Conservation (phyloP, 2,329 filamentous ascomycete species). For the Akanthomyces muscarius region DNA sequence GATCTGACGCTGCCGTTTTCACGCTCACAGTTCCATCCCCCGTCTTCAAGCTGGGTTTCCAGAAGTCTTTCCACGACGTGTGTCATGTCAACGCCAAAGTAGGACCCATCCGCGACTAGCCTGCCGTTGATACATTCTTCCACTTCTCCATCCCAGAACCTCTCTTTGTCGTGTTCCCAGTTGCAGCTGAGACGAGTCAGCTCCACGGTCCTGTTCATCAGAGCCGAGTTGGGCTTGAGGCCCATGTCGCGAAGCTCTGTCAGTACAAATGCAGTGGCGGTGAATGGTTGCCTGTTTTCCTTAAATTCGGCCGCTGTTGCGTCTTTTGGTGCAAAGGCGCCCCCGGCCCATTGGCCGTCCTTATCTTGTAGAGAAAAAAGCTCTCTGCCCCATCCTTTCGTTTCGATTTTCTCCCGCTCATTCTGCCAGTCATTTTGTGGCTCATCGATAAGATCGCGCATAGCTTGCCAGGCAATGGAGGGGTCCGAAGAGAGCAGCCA, state of each 20-base stretch:
- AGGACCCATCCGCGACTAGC: slow-evolving; percentile 16
- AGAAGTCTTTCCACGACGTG: slow-evolving; percentile 17
- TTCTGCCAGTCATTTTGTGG: neutral
- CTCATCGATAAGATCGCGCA: slow-evolving; percentile 1
- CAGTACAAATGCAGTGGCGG: neutral
- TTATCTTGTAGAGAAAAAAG: slow-evolving; percentile 5
- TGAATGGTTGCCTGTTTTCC: slow-evolving; percentile 9
- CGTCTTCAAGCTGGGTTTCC: slow-evolving; percentile 16
- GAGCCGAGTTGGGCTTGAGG: neutral
- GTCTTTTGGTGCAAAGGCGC: slow-evolving; percentile 7
- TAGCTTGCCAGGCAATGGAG: slow-evolving; percentile 8
- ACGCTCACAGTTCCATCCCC: slow-evolving; percentile 20
- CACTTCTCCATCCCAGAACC: slow-evolving; percentile 20
- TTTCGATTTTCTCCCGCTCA: slow-evolving; percentile 2
- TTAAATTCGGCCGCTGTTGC: slow-evolving; percentile 4
- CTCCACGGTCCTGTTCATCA: slow-evolving; percentile 9
- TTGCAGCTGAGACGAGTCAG: slow-evolving; percentile 14
- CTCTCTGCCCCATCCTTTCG: slow-evolving; percentile 5
- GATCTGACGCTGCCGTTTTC: slow-evolving; percentile 15
- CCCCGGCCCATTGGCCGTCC: slow-evolving; percentile 15
- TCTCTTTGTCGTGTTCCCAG: slow-evolving; percentile 20
- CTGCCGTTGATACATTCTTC: slow-evolving; percentile 21
- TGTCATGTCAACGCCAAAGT: slow-evolving; percentile 19
- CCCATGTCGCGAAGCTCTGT: slow-evolving; percentile 1
- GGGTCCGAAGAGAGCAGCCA: slow-evolving; percentile 7